Base-by-base conservation (phyloP, 2,329 filamentous ascomycete genomes). In the Phialophora tarda region DNA sequence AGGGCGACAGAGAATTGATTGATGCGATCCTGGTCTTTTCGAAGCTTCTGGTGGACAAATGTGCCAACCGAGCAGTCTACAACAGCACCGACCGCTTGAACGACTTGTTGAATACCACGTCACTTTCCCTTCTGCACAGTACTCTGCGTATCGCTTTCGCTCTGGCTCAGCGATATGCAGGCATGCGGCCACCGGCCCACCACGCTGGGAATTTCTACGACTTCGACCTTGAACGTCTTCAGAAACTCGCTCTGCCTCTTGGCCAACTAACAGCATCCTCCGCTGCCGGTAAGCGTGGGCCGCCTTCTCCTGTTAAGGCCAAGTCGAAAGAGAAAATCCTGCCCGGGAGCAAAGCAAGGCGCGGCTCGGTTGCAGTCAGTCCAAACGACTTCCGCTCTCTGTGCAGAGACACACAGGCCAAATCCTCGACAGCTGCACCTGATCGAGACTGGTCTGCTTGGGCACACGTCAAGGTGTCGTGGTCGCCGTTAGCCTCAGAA, bases 1-100 rank as follows among this genome's bases (percentile, higher is more conserved):
- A 97, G 74, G 93, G 91, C 71, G 95, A 99, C 77, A 84, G 88
- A 72, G 83, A 91, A 74, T 84, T 99, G 68, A 82, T 98, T 63
- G 89, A 96, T 76, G 84, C 87, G 32, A 85, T 98, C 62, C 83
- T 99, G 67, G 84, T 87, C 72, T 99, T 99, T 78, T 97, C 93
- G 24, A 88, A 90, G 68, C 86, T 96, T 77, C 84, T 99, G 32
- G 82, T 98, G 59, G 92, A 98, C 77, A 95, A 97, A 76, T 99
- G 95, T 78, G 95, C 94, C 66, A 99, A 99, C 76, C 86, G 96
- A 72, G 97, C 93, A 80, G 89, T 99, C 73, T 99, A 98, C 78
- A 92, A 90, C 67, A 99, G 95, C 82, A 98, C 94, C 77, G 85
- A 89, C 71, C 91, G 96, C 73, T 82, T 99, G 68, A 95, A 94